phyloP scores from a whole-genome alignment of 352 stramenopile species.

The Phytophthora lateralis region DNA sequence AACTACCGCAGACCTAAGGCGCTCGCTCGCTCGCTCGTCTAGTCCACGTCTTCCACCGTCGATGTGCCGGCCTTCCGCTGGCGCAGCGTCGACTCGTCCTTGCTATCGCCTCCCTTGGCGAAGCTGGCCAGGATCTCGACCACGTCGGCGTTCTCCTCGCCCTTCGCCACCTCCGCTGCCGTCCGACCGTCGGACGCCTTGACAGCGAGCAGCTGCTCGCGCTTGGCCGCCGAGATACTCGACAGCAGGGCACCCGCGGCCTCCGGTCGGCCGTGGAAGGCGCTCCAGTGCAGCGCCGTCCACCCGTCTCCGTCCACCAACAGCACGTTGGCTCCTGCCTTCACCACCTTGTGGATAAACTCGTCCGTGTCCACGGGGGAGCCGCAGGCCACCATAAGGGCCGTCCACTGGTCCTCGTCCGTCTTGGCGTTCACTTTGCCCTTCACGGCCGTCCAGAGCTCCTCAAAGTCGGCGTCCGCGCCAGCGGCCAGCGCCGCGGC shows the following conservation, averaged over 20 bases:
- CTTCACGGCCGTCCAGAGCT: slow-evolving; percentile 66
- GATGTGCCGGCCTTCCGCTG: slow-evolving; percentile 58
- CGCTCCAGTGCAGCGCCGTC: slow-evolving; percentile 85
- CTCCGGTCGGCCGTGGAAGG: slow-evolving; percentile 80
- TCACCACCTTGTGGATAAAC: slow-evolving; percentile 74
- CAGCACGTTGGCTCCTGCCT: slow-evolving; percentile 60
- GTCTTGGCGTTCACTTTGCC: slow-evolving; percentile 68
- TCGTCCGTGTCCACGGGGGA: slow-evolving; percentile 82
- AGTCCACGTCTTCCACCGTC: slow-evolving; percentile 81
- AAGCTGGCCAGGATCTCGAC: slow-evolving; percentile 64
- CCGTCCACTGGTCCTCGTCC: slow-evolving; percentile 79
- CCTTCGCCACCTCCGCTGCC: slow-evolving; percentile 66
- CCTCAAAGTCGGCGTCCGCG: slow-evolving; percentile 76
- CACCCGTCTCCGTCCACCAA: slow-evolving; percentile 79
- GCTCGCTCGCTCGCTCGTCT: slow-evolving; percentile 23
- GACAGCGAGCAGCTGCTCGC: slow-evolving; percentile 48
- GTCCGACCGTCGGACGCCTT: slow-evolving; percentile 71
- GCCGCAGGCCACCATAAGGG: slow-evolving; percentile 83
- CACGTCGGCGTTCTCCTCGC: slow-evolving; percentile 74
- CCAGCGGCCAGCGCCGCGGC: slow-evolving; percentile 61
- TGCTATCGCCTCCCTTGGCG: slow-evolving; percentile 16
- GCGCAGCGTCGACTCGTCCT: slow-evolving; percentile 50
- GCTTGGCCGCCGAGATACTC: slow-evolving; percentile 39
- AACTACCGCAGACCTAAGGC: slow-evolving; percentile 11
- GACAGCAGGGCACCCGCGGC: slow-evolving; percentile 66